Conservation (phyloP, 139 green algal genomes). For the Picochlorum sp. region DNA sequence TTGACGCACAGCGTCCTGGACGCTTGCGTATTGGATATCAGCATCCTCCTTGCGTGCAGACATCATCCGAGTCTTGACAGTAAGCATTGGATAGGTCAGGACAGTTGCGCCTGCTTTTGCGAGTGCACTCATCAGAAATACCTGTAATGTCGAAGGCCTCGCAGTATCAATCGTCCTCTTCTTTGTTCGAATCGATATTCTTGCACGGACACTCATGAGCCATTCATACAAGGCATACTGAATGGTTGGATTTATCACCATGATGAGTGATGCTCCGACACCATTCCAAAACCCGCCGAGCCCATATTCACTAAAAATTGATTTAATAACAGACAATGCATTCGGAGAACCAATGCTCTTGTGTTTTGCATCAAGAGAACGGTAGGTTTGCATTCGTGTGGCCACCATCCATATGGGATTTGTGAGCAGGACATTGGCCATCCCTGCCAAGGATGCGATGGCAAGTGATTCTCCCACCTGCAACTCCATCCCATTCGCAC, state of each 20-base stretch:
- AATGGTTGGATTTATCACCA: slow-evolving; percentile 76
- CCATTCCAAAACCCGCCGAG: slow-evolving; percentile 76
- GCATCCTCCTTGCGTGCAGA: slow-evolving; percentile 25
- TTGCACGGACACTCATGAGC: slow-evolving; percentile 28
- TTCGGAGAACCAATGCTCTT: background rate
- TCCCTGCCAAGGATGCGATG: slow-evolving; percentile 65
- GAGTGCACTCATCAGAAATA: slow-evolving; percentile 75
- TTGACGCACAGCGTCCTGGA: slow-evolving; percentile 43
- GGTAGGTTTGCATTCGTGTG: slow-evolving; percentile 71
- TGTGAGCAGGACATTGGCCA: slow-evolving; percentile 79
- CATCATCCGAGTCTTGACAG: slow-evolving; percentile 80
- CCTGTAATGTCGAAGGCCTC: slow-evolving; percentile 38
- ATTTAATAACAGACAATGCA: background rate
- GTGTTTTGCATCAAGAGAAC: background rate
- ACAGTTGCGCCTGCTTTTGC: slow-evolving; percentile 90
- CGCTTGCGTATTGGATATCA: slow-evolving; percentile 49
- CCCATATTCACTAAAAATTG: slow-evolving; percentile 22
- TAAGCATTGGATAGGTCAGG: slow-evolving; percentile 87
- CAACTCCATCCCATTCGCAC: slow-evolving; percentile 28
- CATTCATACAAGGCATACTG: slow-evolving; percentile 85
- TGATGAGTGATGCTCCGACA: slow-evolving; percentile 69
- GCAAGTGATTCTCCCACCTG: slow-evolving; percentile 56
- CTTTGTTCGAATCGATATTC: background rate
- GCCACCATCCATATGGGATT: slow-evolving; percentile 89
- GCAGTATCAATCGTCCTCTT: background rate